Conservation (phyloP, 2,329 filamentous ascomycete genomes). For the Colletotrichum eleusines region DNA sequence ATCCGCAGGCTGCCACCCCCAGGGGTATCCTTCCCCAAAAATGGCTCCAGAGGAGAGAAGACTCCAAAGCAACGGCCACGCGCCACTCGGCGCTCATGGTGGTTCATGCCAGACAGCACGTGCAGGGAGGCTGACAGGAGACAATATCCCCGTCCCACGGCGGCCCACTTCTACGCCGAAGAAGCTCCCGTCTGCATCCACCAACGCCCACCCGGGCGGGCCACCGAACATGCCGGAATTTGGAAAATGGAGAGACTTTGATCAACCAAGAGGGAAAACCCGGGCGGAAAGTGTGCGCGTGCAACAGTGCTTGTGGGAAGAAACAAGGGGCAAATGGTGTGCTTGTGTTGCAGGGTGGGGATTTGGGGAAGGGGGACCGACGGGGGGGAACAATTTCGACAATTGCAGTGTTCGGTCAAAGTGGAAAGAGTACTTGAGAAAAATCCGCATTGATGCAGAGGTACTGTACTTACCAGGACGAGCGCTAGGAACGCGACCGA, state of each 20-base stretch:
- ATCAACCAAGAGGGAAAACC: background rate
- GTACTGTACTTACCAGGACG: conserved; percentile 40
- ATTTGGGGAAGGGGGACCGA: conserved; percentile 20
- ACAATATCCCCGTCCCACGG: conserved; percentile 35
- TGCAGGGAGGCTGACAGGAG: conserved; percentile 23
- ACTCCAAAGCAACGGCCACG: background rate
- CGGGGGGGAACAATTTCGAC: background rate
- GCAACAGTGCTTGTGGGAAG: background rate
- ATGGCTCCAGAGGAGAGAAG: background rate
- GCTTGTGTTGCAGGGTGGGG: conserved; percentile 15
- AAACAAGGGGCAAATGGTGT: conserved; percentile 8
- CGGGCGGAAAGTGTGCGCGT: conserved; percentile 8
- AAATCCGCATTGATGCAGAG: conserved; percentile 17
- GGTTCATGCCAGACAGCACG: conserved; percentile 8
- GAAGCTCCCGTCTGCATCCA: conserved; percentile 37
- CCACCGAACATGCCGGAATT: conserved; percentile 37
- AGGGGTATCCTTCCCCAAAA: background rate
- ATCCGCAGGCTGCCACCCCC: conserved; percentile 2
- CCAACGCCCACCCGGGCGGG: conserved; percentile 35
- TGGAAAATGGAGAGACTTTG: conserved; percentile 31
- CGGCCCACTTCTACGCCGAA: conserved; percentile 40
- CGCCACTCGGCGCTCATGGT: conserved; percentile 17
- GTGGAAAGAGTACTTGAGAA: conserved; percentile 10
- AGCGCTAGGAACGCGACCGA: conserved; percentile 38
- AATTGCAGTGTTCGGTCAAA: conserved; percentile 1